phyloP scores from a whole-genome alignment of 2,329 filamentous ascomycete genomes.

The Microthyrium microscopicum region DNA sequence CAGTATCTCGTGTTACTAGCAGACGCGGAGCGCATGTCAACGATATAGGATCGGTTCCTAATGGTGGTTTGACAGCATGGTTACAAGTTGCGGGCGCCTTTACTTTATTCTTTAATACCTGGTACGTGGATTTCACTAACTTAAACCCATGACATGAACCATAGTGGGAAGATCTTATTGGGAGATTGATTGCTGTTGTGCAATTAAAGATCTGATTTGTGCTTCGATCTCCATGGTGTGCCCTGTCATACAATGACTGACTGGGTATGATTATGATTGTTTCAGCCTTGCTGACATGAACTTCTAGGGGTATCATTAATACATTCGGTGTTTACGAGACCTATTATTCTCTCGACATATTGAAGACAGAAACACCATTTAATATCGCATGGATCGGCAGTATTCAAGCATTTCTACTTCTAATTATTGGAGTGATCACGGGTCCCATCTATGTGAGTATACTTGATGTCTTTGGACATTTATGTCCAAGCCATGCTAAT shows the following conservation, averaged over 20 bases:
- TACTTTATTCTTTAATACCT: conserved; percentile 31
- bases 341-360: conserved; percentile 28
- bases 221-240: not conserved
- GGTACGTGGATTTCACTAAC: conserved; percentile 15
- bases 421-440: conserved; percentile 27
- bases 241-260: not conserved
- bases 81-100: conserved; percentile 31
- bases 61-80: conserved; percentile 31
- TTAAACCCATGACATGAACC: not conserved
- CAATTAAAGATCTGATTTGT: not conserved
- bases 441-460: too few species aligned
- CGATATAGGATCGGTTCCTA: conserved; percentile 25
- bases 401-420: conserved; percentile 30
- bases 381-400: conserved; percentile 34
- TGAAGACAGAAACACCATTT: conserved; percentile 23
- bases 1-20: too few species aligned
- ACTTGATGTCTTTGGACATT: too few species aligned
- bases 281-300: not conserved
- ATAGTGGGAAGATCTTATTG: not conserved
- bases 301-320: conserved; percentile 25
- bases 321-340: conserved; percentile 32
- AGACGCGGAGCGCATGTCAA: too few species aligned
- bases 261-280: not conserved
- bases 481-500: too few species aligned
- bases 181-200: not conserved